Evolutionary conservation across 768 basidiomycete genomes (phyloP), one percentile per base, ranked within the genome.

Genomic region (Collybiopsis luxurians): DNA sequence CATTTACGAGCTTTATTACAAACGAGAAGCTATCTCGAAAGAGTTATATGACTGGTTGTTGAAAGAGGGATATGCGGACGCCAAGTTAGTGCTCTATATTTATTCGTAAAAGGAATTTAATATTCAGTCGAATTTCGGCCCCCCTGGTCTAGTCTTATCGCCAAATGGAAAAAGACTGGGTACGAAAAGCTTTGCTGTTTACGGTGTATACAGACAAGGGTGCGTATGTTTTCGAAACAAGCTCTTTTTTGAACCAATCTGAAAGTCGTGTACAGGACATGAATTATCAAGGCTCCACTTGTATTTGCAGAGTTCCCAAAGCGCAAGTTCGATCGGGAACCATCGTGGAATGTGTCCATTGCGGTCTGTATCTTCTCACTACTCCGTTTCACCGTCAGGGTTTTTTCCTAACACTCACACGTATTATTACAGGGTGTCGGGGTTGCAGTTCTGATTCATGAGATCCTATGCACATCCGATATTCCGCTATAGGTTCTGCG

Each of bases 241-340:
- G 26, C 7, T 23, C 11, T 12, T 26, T 9, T 13, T 23, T 12
- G 13, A 39, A 15, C 2, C 19, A 30, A 30, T 21, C 11, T 24
- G 27, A 10, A 42, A 24, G 57, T 11, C 36, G 45, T 26, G 30
- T 49, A 2, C 58, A 95, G 94, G 97, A 98, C 71, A 98, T 98
- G 96, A 98, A 98, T 74, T 98, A 98, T 67, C 90, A 95, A 77
- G 97, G 96, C 11, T 96, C 94, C 21, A 97, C 97, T 30, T 99
- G 97, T 71, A 90, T 99, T 46, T 99, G 97, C 71, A 83, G 97
- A 60, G 95, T 98, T 49, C 97, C 97, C 3, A 99, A 98, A 70
- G 88, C 92, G 4, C 89, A 95, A 66, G 82, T 99, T 24, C 89
- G 92, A 55, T 77, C 82, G 50, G 96, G 95, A 5, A 95, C 92